A percentile compares a stretch with the other conserved stretches of the same genome.
Conservation (phyloP, 2,329 filamentous ascomycete species). For the Macrophomina tecta region DNA sequence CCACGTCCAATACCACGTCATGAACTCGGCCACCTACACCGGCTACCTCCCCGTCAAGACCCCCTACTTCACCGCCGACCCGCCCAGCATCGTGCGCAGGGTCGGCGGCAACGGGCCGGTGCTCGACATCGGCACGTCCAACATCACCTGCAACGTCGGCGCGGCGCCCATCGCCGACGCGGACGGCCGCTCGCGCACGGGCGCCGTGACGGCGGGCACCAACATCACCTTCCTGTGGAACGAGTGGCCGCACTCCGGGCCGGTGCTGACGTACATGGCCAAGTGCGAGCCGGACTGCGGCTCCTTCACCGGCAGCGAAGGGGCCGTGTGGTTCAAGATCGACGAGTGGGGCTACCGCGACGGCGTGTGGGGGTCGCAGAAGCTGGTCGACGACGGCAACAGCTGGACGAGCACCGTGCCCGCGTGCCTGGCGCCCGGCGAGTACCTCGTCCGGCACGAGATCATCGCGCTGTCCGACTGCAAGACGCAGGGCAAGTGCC, state of each 20-base stretch:
- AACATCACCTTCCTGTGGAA: conserved; percentile 45
- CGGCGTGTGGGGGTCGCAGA: conserved; percentile 39
- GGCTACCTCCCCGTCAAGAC: conserved; percentile 18
- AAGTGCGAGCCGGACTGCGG: conserved; percentile 37
- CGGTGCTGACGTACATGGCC: conserved; percentile 45
- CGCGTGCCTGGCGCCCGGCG: conserved; percentile 38
- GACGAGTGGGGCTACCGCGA: conserved; percentile 45
- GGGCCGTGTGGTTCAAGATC: conserved; percentile 47
- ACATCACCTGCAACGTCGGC: conserved; percentile 17
- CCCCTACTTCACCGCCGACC: conserved; percentile 17
- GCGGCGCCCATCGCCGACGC: conserved; percentile 4
- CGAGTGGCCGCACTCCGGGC: conserved; percentile 46
- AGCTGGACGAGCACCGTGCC: conserved; percentile 34
- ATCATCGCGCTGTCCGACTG: conserved; percentile 53
- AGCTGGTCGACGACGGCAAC: conserved; percentile 19
- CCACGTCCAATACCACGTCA: conserved; percentile 21
- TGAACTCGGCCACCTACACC: conserved; percentile 25
- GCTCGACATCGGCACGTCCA: not conserved
- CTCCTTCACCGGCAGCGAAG: conserved; percentile 42
- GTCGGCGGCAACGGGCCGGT: conserved; percentile 18
- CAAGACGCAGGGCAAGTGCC: conserved; percentile 43
- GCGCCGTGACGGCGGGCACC: conserved; percentile 41
- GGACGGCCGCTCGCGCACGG: conserved; percentile 35
- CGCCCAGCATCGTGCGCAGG: conserved; percentile 19
- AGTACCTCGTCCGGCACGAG: conserved; percentile 48